Percentiles rank a stretch among this genome's conserved stretches.
Conservation (phyloP, 345 rosid species). For the Iberis pinnata region DNA sequence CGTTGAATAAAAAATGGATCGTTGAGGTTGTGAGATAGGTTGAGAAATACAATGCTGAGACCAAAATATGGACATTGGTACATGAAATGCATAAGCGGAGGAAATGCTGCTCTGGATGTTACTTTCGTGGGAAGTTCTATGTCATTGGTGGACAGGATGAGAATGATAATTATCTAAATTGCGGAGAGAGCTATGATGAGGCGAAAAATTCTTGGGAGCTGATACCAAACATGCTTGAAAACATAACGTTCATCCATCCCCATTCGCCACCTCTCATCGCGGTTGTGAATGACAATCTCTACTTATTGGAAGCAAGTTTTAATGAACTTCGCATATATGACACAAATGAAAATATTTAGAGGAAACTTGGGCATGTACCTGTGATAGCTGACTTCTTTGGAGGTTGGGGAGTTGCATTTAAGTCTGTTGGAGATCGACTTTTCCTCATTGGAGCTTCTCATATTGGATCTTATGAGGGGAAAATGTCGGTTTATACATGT, state of each 20-base stretch:
- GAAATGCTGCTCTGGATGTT: no score
- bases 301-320: constrained; percentile 46
- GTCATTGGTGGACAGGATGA: no score
- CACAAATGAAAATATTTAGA: constrained; percentile 48
- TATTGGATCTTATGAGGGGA: no score
- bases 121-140: no score
- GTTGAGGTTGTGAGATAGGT: constrained; percentile 29
- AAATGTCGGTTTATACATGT: no score
- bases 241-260: neutral
- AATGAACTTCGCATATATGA: constrained; percentile 42
- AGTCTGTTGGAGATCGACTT: no score
- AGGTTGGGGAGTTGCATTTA: no score
- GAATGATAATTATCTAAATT: no score
- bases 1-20: constrained; percentile 9
- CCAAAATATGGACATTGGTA: constrained; percentile 48
- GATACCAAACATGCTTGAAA: no score
- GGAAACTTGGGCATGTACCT: constrained; percentile 46
- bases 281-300: constrained; percentile 54
- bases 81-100: constrained; percentile 31
- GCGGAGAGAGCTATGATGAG: no score
- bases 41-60: constrained; percentile 34
- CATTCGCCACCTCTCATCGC: constrained; percentile 62
- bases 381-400: constrained; percentile 5
- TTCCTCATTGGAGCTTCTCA: no score
- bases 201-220: no score